Evolutionary conservation across 164 flowering plant genomes (phyloP), one percentile per base, ranked within the genome.

Genomic region (Stephania cephalantha): DNA sequence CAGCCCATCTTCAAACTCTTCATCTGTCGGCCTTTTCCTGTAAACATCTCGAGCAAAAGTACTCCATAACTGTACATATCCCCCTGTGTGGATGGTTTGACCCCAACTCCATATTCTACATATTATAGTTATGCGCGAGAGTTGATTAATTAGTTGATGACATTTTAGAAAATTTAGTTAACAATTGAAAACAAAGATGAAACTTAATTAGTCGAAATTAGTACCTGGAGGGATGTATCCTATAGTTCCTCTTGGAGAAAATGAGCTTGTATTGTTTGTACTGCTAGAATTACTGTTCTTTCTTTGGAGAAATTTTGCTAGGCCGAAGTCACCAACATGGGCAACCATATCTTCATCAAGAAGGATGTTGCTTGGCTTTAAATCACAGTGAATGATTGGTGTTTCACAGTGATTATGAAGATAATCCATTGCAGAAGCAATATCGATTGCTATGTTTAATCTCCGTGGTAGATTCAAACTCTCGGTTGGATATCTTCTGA

Each of bases 361-460:
- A 53, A 74, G 77, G 12, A 74, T 42, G 42, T 74, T 74, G 22
- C 66, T 68, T 11, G 71, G 50, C 71, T 74, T 74, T 7, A 74
- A 31, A 74, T 68, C 77, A 74, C 77, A 69, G 35, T 74, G 77
- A 53, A 53, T 65, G 35, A 68, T 74, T 12, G 71, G 77, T 52
- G 1, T 74, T 46, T 35, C 66, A 9, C 68, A 75, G 17, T 70
- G 73, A 53, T 70, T 61, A 75, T 75, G 78, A 45, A 75, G 78
- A 70, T 75, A 75, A 22, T 75, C 78, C 58, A 75, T 6, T 44
- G 78, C 73, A 22, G 73, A 75, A 61, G 73, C 69, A 44, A 75
- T 73, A 25, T 70, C 55, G 9, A 75, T 70, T 10, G 77, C 77
- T 25, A 69, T 58, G 44, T 75, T 75, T 70, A 75, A 10, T 42